Evolutionary conservation across 768 basidiomycete species (phyloP), one percentile per base, ranked within the genome.

Genomic region (Mycena epipterygia): DNA sequence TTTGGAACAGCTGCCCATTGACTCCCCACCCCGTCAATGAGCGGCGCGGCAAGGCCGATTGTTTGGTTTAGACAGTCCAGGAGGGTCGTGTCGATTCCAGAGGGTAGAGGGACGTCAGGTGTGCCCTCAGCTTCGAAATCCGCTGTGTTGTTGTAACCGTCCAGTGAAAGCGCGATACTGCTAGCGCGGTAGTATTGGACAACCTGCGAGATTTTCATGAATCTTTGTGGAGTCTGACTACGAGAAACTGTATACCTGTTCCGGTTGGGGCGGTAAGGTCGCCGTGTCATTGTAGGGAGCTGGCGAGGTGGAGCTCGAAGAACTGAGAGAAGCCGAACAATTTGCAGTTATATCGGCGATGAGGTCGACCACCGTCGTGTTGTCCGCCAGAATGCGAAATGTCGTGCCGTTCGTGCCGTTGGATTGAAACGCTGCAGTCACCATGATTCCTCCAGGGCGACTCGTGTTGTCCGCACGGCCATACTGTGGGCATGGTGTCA

Each of bases 31-130:
- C 57, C 58, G 29, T 72, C 71, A 19, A 78, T 72, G 39, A 78
- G 73, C 17, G 78, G 78, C 13, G 76, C 76, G 46, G 79, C 76
- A 6, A 52, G 35, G 14, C 83, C 88, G 41, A 90, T 89, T 13
- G 89, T 90, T 57, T 82, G 77, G 69, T 91, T 91, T 44, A 91
- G 68, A 68, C 90, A 90, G 39, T 79, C 69, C 44, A 90, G 72
- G 9, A 89, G 79, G 0, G 77, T 77, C 29, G 52, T 77, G 70
- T 91, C 87, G 39, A 88, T 79, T 29, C 79, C 80, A 0, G 78
- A 69, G 1, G 89, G 90, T 1, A 91, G 78, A 0, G 87, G 80
- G 0, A 84, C 78, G 64, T 85, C 81, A 0, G 85, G 72, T 0
- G 76, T 74, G 7, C 79, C 71, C 49, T 85, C 76, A 19, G 57